Evolutionary conservation across 495 filamentous ascomycete genomes (phyloP).

Genomic region (Neurospora terricola): DNA sequence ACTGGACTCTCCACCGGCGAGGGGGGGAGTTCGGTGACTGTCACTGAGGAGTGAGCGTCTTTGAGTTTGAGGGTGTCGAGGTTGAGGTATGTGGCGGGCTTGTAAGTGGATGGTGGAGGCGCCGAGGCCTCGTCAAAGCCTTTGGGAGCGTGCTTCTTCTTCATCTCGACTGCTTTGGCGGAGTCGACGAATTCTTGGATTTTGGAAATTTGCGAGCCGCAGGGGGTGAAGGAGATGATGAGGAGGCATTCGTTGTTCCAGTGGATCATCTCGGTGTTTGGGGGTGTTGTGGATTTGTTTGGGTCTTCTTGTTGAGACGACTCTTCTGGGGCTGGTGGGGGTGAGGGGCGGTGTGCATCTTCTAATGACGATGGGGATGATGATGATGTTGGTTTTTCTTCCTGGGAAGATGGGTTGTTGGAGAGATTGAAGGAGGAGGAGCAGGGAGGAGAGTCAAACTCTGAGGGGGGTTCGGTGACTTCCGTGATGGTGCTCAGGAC

Average conservation of each 20-base stretch:
- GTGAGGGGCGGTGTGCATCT: neutral
- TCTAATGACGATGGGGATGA: neutral
- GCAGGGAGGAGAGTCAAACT: neutral
- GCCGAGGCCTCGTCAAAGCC: conserved; percentile 8
- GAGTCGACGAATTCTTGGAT: conserved; percentile 34
- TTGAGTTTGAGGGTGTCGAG: neutral
- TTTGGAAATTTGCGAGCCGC: conserved; percentile 18
- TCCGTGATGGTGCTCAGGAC: neutral
- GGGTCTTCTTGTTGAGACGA: neutral
- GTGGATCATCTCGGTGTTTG: neutral
- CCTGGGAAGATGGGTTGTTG: neutral
- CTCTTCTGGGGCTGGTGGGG: neutral
- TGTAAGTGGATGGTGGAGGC: neutral
- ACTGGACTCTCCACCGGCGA: neutral
- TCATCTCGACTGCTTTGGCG: conserved; percentile 30
- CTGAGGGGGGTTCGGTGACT: neutral
- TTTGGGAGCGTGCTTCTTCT: conserved; percentile 18
- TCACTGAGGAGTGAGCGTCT: neutral
- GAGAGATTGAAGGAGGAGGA: neutral
- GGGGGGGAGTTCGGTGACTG: neutral
- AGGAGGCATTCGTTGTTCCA: conserved; percentile 35
- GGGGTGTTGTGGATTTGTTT: neutral
- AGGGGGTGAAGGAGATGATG: conserved; percentile 22
- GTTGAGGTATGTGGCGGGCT: neutral
- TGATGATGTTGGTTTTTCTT: neutral